Percentiles rank a stretch among this genome's conserved stretches.
Conservation (phyloP, 192 early-diverging fungal species). For the Pilobolus umbonatus region DNA sequence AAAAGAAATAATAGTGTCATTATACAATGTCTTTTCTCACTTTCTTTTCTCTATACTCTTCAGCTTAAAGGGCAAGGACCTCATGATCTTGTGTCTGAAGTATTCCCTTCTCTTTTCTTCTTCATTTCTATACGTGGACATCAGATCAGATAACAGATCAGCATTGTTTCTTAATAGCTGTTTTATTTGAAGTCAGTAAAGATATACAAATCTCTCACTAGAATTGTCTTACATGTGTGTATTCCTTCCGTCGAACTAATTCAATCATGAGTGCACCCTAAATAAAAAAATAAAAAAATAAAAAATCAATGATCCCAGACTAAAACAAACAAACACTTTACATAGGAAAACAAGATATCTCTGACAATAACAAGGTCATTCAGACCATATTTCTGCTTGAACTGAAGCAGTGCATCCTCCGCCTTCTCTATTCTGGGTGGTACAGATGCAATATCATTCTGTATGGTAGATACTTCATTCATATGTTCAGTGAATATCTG, state of each 20-base stretch:
- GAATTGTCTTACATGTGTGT: conserved; percentile 30
- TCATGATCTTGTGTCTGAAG: conserved; percentile 16
- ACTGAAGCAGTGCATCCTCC: conserved; percentile 8
- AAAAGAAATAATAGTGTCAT: background rate
- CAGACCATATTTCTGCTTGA: conserved; percentile 30
- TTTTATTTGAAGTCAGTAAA: background rate
- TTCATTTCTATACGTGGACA: conserved; percentile 15
- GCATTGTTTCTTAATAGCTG: conserved; percentile 26
- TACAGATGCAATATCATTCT: conserved; percentile 25
- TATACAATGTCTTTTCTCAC: background rate
- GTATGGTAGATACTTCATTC: conserved; percentile 24
- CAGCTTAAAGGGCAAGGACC: conserved; percentile 19
- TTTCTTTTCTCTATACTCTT: conserved; percentile 5
- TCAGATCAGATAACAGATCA: conserved; percentile 19
- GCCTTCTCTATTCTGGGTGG: conserved; percentile 13
- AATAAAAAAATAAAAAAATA: background rate
- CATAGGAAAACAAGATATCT: conserved; percentile 47
- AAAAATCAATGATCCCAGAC: background rate
- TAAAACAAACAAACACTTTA: conserved; percentile 14
- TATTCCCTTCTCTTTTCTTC: conserved; percentile 24
- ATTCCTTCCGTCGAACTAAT: conserved; percentile 50
- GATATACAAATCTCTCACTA: background rate
- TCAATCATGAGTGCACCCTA: conserved; percentile 42
- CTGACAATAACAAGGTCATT: conserved; percentile 34
- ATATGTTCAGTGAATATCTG: conserved; percentile 20